Conservation (phyloP, 2,329 filamentous ascomycete genomes). For the Apiospora saccharicola region DNA sequence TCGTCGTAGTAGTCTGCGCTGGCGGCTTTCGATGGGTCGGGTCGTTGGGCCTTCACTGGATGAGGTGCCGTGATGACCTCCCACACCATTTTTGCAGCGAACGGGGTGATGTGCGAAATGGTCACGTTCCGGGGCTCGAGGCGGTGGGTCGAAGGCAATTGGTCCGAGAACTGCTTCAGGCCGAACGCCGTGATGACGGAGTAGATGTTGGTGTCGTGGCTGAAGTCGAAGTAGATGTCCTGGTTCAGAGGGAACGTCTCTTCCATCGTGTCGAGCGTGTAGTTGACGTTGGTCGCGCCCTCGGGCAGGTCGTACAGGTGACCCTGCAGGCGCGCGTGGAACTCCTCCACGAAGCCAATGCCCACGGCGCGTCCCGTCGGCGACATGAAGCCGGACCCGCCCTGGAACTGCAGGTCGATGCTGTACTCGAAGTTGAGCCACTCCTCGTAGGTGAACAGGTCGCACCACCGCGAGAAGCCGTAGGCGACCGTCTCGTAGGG, state of each 20-base stretch:
- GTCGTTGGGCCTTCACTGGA: conserved; percentile 63
- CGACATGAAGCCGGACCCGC: conserved; percentile 67
- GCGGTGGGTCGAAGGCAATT: conserved; percentile 63
- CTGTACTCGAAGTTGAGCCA: conserved; percentile 78
- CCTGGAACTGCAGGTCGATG: conserved; percentile 71
- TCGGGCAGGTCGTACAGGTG: conserved; percentile 67
- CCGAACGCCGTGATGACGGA: conserved; percentile 76
- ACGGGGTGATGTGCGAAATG: conserved; percentile 73
- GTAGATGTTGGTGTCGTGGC: conserved; percentile 78
- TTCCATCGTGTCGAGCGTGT: conserved; percentile 72
- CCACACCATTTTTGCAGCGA: conserved; percentile 68
- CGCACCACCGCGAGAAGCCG: conserved; percentile 77
- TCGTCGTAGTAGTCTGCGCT: conserved; percentile 57
- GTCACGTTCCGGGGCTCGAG: conserved; percentile 68
- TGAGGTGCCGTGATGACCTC: conserved; percentile 69
- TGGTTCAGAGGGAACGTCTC: conserved; percentile 78
- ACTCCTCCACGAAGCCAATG: conserved; percentile 76
- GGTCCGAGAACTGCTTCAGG: conserved; percentile 70
- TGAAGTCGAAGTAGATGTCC: conserved; percentile 78
- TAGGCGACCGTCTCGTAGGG: conserved; percentile 81
- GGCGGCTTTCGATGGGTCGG: neutral
- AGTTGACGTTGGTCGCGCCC: conserved; percentile 68
- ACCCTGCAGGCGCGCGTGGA: conserved; percentile 69
- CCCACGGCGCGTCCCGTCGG: conserved; percentile 75
- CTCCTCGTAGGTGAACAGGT: conserved; percentile 77